Evolutionary conservation across 2,329 filamentous ascomycete species (phyloP).

Genomic region (Triangularia verruculosa): DNA sequence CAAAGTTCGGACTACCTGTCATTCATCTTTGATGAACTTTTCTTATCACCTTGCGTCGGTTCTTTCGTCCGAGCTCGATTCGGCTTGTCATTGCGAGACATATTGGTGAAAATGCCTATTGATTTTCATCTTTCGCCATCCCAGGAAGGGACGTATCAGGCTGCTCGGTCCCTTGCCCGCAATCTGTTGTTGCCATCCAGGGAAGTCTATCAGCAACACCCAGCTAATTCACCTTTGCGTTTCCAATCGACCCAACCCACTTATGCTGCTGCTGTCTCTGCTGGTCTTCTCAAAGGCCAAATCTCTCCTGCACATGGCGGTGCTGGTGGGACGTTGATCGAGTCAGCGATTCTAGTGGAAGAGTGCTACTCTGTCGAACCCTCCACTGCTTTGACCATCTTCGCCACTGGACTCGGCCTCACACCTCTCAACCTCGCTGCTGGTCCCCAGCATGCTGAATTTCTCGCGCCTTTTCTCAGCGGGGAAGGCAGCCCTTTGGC

Average conservation of each 20-base stretch:
- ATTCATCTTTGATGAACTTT: background rate
- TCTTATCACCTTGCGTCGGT: background rate
- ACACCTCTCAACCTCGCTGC: conserved; percentile 47
- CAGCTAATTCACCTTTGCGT: conserved; percentile 31
- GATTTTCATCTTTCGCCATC: conserved; percentile 27
- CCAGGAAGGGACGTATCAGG: conserved; percentile 23
- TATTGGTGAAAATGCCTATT: conserved; percentile 23
- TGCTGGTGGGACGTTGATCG: conserved; percentile 41
- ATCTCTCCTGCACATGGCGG: conserved; percentile 47
- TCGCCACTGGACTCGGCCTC: conserved; percentile 51
- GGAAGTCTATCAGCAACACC: conserved; percentile 22
- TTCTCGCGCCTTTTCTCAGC: conserved; percentile 47
- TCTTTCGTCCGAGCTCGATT: background rate
- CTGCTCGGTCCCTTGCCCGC: conserved; percentile 26
- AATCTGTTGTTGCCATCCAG: conserved; percentile 26
- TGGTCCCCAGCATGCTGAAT: conserved; percentile 40
- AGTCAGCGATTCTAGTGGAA: conserved; percentile 50
- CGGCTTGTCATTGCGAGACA: background rate
- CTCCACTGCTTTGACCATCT: conserved; percentile 47
- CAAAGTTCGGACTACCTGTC: background rate
- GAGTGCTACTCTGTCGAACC: conserved; percentile 52
- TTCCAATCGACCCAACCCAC: conserved; percentile 48
- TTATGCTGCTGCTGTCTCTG: conserved; percentile 42
- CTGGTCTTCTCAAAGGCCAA: conserved; percentile 47
- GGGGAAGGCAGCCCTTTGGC: conserved; percentile 46